phyloP scores from a whole-genome alignment of 2,329 filamentous ascomycete species.

The Plenodomus biglobosus region DNA sequence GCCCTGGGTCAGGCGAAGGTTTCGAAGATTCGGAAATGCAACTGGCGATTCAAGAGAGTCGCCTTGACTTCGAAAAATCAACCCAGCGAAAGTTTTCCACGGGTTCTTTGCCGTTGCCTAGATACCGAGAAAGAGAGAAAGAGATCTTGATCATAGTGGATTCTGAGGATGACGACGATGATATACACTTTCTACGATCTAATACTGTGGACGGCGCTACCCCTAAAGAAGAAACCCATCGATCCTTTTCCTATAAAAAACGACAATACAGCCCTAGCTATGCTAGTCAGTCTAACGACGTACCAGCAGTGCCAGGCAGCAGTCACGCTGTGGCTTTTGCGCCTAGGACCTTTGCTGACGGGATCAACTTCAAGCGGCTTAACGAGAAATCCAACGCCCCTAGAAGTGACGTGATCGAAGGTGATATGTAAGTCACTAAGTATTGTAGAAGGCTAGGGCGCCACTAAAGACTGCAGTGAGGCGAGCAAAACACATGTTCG shows the following conservation, averaged over 20 bases:
- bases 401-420: constrained; percentile 18
- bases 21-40: background rate
- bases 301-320: background rate
- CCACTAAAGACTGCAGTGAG: constrained; percentile 3
- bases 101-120: background rate
- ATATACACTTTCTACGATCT: background rate
- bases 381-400: constrained; percentile 1
- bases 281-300: background rate
- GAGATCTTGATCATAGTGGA: background rate
- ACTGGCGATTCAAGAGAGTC: background rate
- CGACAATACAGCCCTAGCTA: background rate
- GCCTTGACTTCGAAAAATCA: background rate
- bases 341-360: background rate
- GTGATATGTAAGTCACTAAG: constrained; percentile 17
- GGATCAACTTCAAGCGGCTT: background rate
- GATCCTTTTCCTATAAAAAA: background rate
- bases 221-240: no score
- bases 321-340: background rate
- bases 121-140: background rate
- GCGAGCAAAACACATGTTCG: constrained; percentile 24
- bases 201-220: background rate
- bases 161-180: background rate
- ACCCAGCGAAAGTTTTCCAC: background rate
- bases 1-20: background rate
- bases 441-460: background rate